Evolutionary conservation across 805 yeast species (phyloP).

Genomic region (Candida montana): DNA sequence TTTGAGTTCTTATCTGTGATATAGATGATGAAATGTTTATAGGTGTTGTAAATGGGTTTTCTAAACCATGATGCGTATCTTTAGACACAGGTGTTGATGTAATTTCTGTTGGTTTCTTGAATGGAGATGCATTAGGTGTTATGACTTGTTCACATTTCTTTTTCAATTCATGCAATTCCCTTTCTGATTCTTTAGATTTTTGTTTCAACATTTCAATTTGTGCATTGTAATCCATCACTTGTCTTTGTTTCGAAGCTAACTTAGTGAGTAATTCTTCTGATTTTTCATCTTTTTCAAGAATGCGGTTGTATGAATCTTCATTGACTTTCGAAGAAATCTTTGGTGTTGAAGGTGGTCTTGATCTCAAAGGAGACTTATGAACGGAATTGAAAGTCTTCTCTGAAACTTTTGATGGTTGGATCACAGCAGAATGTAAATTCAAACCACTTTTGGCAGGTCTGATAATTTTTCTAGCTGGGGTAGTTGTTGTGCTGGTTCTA

Average conservation of each 20-base stretch:
- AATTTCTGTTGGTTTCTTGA: not conserved
- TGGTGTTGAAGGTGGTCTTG: too few relatives aligned
- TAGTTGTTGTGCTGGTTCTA: not conserved
- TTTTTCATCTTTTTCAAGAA: not conserved
- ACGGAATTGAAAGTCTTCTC: too few relatives aligned
- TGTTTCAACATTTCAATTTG: constrained; percentile 30
- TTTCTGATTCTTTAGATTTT: constrained; percentile 35
- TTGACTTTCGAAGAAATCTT: not conserved
- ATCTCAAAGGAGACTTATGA: too few relatives aligned
- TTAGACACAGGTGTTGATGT: not conserved
- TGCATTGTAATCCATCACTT: constrained; percentile 43
- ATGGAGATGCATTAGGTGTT: not conserved
- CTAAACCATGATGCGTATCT: not conserved
- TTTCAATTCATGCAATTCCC: constrained; percentile 34
- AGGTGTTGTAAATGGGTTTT: constrained; percentile 1
- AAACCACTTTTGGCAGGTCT: constrained; percentile 8
- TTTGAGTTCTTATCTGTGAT: constrained; percentile 7
- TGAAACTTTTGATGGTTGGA: too few relatives aligned
- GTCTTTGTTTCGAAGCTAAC: constrained; percentile 49
- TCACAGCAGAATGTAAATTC: constrained; percentile 5
- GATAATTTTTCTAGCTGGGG: not conserved
- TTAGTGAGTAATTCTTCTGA: constrained; percentile 28
- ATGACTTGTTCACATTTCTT: constrained; percentile 20
- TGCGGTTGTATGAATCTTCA: not conserved
- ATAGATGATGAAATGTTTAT: constrained; percentile 14